phyloP scores from a whole-genome alignment of 192 early-diverging fungal genomes.

The Gamsiella multidivaricata region DNA sequence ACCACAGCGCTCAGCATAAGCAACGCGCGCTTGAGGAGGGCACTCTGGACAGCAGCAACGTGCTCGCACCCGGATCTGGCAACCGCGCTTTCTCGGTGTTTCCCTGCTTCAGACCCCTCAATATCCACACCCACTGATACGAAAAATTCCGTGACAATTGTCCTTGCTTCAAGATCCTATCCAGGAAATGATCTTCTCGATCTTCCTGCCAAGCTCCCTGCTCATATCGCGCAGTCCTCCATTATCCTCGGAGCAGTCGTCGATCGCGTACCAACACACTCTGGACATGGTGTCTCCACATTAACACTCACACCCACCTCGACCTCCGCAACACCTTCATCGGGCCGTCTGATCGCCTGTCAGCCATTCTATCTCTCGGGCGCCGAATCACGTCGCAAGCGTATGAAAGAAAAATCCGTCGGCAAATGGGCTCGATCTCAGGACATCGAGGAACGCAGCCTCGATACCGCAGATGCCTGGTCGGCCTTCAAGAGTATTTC shows the following conservation, averaged over 20 bases:
- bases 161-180: constrained; percentile 46
- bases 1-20: neutral
- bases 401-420: constrained; percentile 38
- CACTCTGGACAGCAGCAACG: constrained; percentile 42
- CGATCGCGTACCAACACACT: constrained; percentile 37
- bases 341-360: constrained; percentile 8
- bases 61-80: constrained; percentile 39
- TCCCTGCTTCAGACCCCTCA: constrained; percentile 1
- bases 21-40: neutral
- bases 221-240: constrained; percentile 11
- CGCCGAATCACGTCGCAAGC: constrained; percentile 31
- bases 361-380: constrained; percentile 40
- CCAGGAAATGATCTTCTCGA: constrained; percentile 38
- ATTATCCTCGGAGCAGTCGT: constrained; percentile 35
- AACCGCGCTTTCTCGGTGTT: constrained; percentile 30
- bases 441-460: constrained; percentile 47
- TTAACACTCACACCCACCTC: constrained; percentile 21
- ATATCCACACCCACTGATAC: neutral
- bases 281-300: constrained; percentile 49
- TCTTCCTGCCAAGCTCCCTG: constrained; percentile 25
- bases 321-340: neutral
- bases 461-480: constrained; percentile 49
- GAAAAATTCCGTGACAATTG: constrained; percentile 24
- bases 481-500: constrained; percentile 41
- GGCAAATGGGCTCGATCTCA: constrained; percentile 53